These are phyloP conservation scores for Monosporozyma yasuniensis DNA, from an alignment of 805 yeast species.

Conservation along the genomic window DNA sequence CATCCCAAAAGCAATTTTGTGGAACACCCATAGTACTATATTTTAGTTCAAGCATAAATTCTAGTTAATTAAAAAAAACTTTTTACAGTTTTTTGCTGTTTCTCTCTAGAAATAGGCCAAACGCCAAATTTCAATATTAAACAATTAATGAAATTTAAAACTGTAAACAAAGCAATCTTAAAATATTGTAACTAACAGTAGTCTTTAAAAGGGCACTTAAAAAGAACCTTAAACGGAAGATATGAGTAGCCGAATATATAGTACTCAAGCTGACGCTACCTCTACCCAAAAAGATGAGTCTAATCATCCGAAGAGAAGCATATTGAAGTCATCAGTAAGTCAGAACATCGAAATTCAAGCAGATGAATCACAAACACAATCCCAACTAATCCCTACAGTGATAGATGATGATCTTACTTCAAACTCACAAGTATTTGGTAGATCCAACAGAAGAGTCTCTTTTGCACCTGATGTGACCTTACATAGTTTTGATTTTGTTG, in stretches of 20 bases:
- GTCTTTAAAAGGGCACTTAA: too few relatives aligned
- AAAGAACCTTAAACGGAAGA: too few relatives aligned
- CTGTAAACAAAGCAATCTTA: background rate
- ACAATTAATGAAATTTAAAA: background rate
- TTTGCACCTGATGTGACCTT: conserved; percentile 70
- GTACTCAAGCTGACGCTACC: background rate
- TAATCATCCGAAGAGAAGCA: conserved; percentile 5
- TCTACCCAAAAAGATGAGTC: background rate
- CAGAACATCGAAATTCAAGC: background rate
- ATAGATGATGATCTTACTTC: background rate
- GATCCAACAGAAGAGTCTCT: conserved; percentile 46
- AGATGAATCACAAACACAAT: background rate
- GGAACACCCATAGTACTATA: too few relatives aligned
- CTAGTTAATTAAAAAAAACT: too few relatives aligned
- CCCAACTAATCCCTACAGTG: background rate
- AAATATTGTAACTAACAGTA: background rate
- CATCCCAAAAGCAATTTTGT: too few relatives aligned
- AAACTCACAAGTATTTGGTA: background rate
- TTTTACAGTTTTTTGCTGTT: background rate
- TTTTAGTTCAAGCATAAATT: too few relatives aligned
- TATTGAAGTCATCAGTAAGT: conserved; percentile 7
- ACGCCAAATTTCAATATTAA: background rate
- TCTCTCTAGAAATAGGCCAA: background rate
- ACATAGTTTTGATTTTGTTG: conserved; percentile 42
- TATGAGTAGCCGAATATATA: background rate